Evolutionary conservation across 345 rosid species (phyloP), one percentile per base, ranked within the genome.

Genomic region (Passiflora organensis): DNA sequence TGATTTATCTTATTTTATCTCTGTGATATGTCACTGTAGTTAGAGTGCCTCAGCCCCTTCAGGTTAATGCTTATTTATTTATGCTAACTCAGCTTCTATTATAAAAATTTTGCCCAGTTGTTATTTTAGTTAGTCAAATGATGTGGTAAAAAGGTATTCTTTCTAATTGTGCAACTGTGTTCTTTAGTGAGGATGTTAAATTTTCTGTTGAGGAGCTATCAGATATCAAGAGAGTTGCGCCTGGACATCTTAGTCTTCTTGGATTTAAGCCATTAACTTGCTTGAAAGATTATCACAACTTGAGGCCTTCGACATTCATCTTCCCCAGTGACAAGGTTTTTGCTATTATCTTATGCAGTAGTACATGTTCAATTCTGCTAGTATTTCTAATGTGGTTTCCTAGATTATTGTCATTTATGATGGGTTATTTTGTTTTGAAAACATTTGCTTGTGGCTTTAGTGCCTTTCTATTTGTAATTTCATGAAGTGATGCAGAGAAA

Each of bases 241-340:
- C 76, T 0, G 87, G 82, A 62, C 76, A 77, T 37, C 82, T 89
- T 53, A 80, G 72, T 65, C 87, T 93, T 66, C 81, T 86, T 58
- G 99, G 99, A 51, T 93, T 93, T 84, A 86, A 93, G 82, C 89
- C 96, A 47, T 72, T 93, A 69, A 77, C 73, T 64, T 93, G 84
- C 79, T 82, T 93, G 64, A 89, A 84, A 76, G 95, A 82, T 53
- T 93, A 84, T 71, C 83, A 93, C 87, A 89, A 93, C 77, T 56
- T 89, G 82, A 85, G 79, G 79, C 99, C 96, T 22, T 82, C 96
- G 23, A 86, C 96, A 25, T 93, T 93, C 83, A 72, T 89, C 63
- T 86, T 76, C 74, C 94, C 99, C 19, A 77, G 76, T 61, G 99
- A 93, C 68, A 71, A 93, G 99, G 99, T 93, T 72, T 48, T 48